Base-by-base conservation (phyloP, 495 filamentous ascomycete species). In the Penicillium waksmanii region DNA sequence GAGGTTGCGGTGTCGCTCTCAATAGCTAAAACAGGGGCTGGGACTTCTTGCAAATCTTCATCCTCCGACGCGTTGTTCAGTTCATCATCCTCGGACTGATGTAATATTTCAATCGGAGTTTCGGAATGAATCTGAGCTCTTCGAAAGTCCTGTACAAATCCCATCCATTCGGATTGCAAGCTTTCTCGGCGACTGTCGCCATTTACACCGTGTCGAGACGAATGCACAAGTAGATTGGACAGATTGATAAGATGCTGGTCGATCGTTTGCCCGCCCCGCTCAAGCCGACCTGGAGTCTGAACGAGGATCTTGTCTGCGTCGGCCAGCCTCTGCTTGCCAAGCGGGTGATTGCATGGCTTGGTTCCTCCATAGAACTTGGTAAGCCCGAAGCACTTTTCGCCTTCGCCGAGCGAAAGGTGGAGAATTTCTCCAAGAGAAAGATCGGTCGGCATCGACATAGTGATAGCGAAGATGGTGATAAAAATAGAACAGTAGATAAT, bases 361-460 rank as follows among this genome's bases (percentile, higher is more conserved):
- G 46, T 48, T 11, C 12, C 21, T 3, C 46, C 46, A n/a, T 1
- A 9, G 10, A 48, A 31, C 13, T 27, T 48, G 19, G 46, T 48
- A 9, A 9, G 18, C 9, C 46, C 46, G 21, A 48, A 48, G 46
- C 46, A 48, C 9, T 48, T 48, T 2, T 15, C 19, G 19, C 9
- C 0, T 48, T 27, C 19, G 10, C 21, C 46, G 6, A 48, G 46
- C 19, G 46, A 48, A n/a, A 48, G 25, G 46, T 48, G 18, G 46
- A 48, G 46, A 13, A 48, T 48, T 15, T 48, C 46, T 48, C 46
- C 46, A n/a, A 48, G 46, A n/a, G 46, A 44, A 18, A 19, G 3
- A 17, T 44, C 42, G 8, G 17, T 17, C 42, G 42, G 8, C 42
- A 44, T 44, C 1, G 15, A 12, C 27, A 31, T 31, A 9, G 27